Evolutionary conservation across 73 alveolate species (phyloP).

Genomic region (Paramecium primaurelia): DNA sequence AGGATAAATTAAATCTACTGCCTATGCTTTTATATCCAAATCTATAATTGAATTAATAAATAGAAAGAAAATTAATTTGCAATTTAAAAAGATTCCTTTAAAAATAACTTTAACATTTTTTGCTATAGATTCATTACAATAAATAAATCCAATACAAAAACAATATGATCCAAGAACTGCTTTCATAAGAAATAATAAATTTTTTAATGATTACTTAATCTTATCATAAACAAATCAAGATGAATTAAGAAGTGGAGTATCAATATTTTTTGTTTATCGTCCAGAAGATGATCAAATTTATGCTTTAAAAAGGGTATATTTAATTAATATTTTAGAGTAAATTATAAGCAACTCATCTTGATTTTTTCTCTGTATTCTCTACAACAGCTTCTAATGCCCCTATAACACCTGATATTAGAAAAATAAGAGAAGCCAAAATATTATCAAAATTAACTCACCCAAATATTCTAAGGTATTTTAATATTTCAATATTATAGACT

Average conservation of each 20-base stretch:
- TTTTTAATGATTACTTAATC: conserved; percentile 11
- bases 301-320: neutral
- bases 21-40: neutral
- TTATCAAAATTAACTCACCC: conserved; percentile 52
- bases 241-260: conserved; percentile 37
- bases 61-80: conserved; percentile 38
- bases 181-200: neutral
- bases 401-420: conserved; percentile 8
- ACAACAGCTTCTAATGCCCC: neutral
- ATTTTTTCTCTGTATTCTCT: conserved; percentile 3
- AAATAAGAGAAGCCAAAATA: conserved; percentile 47
- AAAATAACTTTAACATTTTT: conserved; percentile 38
- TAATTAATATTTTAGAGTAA: neutral
- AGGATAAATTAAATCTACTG: conserved; percentile 47
- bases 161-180: conserved; percentile 10
- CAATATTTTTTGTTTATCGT: conserved; percentile 41
- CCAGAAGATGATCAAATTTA: conserved; percentile 36
- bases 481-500: neutral
- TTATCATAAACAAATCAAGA: conserved; percentile 14
- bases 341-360: neutral
- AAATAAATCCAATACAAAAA: neutral
- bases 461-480: neutral
- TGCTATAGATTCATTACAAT: neutral
- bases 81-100: conserved; percentile 34
- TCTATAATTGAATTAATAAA: neutral